A percentile compares a stretch with the other conserved stretches of the same genome.
These are phyloP conservation scores for Mercurialis annua DNA, from an alignment of 345 rosid species.

Conservation along the genomic window DNA sequence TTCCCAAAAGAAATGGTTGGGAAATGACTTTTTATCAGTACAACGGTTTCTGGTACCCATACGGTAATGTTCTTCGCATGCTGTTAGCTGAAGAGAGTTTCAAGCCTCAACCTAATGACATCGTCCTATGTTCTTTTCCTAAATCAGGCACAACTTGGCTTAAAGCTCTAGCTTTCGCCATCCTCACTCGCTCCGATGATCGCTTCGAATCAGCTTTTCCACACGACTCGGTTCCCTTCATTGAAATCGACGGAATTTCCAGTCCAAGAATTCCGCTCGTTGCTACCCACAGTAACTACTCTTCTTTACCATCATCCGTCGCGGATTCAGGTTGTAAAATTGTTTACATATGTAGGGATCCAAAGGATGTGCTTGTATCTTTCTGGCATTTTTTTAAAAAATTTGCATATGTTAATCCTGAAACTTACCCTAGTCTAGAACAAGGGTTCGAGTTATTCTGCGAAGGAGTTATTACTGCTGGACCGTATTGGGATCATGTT, in stretches of 20 bases:
- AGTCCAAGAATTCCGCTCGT: background rate
- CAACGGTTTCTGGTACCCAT: constrained; percentile 9
- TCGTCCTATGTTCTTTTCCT: background rate
- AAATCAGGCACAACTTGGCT: constrained; percentile 29
- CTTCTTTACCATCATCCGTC: background rate
- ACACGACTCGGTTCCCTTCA: background rate
- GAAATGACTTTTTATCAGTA: background rate
- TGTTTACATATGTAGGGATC: constrained; percentile 7
- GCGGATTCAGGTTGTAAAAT: background rate
- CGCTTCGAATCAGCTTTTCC: constrained; percentile 1
- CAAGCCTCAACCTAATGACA: background rate
- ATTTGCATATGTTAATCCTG: background rate
- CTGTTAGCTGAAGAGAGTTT: constrained; percentile 10
- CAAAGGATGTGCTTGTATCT: constrained; percentile 1
- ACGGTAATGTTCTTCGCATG: background rate
- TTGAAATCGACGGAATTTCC: background rate
- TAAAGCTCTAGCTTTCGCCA: constrained; percentile 15
- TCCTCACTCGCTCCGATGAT: background rate
- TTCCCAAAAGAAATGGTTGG: background rate
- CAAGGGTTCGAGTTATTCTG: constrained; percentile 4
- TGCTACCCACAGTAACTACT: background rate
- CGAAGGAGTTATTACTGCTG: background rate
- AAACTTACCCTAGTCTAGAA: background rate
- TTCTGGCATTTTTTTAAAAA: background rate
- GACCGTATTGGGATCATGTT: constrained; percentile 12